A percentile compares a stretch with the other conserved stretches of the same genome.
These are phyloP conservation scores for Myotisia sp. DNA, from an alignment of 2,329 filamentous ascomycete genomes.

Conservation along the genomic window DNA sequence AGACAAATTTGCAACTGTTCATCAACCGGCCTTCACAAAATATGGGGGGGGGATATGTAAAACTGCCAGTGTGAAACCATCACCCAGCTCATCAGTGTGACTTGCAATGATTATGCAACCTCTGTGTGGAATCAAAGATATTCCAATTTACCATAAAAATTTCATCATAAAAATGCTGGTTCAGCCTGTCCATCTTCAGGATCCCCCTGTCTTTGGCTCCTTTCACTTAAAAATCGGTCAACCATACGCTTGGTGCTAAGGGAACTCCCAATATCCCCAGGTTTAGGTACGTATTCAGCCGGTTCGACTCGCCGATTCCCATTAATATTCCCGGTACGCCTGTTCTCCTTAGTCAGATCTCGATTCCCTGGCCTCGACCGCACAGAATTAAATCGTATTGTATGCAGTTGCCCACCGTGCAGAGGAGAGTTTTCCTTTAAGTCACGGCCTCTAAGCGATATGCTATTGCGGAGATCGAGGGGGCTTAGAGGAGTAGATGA, in stretches of 20 bases:
- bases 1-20: too few species aligned
- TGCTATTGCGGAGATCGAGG: neutral
- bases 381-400: slow-evolving; percentile 7
- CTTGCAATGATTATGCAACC: too few species aligned
- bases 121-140: too few species aligned
- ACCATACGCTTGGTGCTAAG: slow-evolving; percentile 15
- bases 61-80: too few species aligned
- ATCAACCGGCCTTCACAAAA: too few species aligned
- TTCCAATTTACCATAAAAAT: too few species aligned
- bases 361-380: slow-evolving; percentile 6
- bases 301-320: neutral
- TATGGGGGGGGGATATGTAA: too few species aligned
- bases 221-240: slow-evolving; percentile 13
- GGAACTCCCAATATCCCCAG: slow-evolving; percentile 11
- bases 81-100: too few species aligned
- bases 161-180: slow-evolving; percentile 12
- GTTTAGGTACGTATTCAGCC: slow-evolving; percentile 5
- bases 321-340: neutral
- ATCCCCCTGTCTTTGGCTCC: slow-evolving; percentile 9
- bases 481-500: slow-evolving; percentile 5
- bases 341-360: slow-evolving; percentile 12
- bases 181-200: slow-evolving; percentile 10
- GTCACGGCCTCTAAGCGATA: slow-evolving; percentile 5
- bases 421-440: slow-evolving; percentile 2
- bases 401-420: slow-evolving; percentile 1